A percentile compares a stretch with the other conserved stretches of the same genome.
phyloP scores from a whole-genome alignment of 805 yeast genomes.

The Lipomyces chichibuensis region DNA sequence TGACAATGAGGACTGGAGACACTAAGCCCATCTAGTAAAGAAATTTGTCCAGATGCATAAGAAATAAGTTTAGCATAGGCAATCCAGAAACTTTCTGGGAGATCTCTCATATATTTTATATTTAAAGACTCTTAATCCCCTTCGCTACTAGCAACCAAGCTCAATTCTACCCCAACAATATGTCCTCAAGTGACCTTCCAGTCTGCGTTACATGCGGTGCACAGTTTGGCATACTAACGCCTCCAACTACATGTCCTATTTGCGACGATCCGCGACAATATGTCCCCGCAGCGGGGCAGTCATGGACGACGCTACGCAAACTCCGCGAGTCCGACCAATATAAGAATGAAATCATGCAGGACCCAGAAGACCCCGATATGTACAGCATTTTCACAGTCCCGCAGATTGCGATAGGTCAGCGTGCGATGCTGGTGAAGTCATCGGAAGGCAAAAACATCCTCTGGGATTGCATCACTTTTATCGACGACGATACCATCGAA shows the following conservation, averaged over 20 bases:
- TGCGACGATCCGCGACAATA: slow-evolving; percentile 35
- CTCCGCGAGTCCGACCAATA: slow-evolving; percentile 16
- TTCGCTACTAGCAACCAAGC: neutral
- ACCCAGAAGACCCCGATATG: slow-evolving; percentile 17
- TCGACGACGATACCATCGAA: slow-evolving; percentile 28
- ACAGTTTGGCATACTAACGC: slow-evolving; percentile 16
- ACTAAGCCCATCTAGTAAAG: neutral
- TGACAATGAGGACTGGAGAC: neutral
- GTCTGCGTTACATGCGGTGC: slow-evolving; percentile 32
- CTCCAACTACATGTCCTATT: slow-evolving; percentile 25
- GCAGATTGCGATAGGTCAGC: slow-evolving; percentile 35
- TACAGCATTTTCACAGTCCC: slow-evolving; percentile 32
- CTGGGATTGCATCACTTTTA: slow-evolving; percentile 35
- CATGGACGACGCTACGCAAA: slow-evolving; percentile 26
- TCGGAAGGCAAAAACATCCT: slow-evolving; percentile 31
- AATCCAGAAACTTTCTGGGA: too few species aligned
- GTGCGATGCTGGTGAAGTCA: slow-evolving; percentile 32
- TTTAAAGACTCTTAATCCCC: neutral
- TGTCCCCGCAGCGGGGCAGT: slow-evolving; percentile 31
- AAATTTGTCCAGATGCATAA: too few species aligned
- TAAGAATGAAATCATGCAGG: slow-evolving; percentile 23
- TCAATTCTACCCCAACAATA: neutral
- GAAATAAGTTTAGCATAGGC: too few species aligned
- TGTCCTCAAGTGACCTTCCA: slow-evolving; percentile 20
- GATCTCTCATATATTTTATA: neutral